Evolutionary conservation across 768 basidiomycete species (phyloP), one percentile per base, ranked within the genome.

Genomic region (Leccinum subgranulosum): DNA sequence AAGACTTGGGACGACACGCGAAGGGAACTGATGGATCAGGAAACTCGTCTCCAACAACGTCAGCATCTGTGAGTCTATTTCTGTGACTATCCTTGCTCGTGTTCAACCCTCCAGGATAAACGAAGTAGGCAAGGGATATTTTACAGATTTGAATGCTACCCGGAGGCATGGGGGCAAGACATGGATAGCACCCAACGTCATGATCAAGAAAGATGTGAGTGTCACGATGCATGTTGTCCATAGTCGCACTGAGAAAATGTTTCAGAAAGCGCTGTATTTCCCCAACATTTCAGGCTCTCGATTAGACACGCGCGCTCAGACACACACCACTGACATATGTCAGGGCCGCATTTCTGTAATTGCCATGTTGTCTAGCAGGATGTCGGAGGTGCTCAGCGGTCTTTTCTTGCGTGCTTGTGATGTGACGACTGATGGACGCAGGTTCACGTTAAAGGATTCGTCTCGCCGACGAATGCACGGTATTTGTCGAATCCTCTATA

Each of bases 171-270:
- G 93, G 15, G 96, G 96, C 15, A 98, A 98, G 76, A 88, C 90
- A 9, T 98, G 93, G 94, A 83, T 94, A 52, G 94, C 94, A 11
- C 95, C 94, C 1, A 85, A 81, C 21, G 88, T 90, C 21, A 78
- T 98, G 64, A 94, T 98, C 60, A 84, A 86, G 28, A 91, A 94
- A 76, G 92, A 96, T 62, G 95, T 95, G 67, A 63, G 90, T 80
- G 28, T 10, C 21, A n/a, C 46, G 49, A 27, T 47, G 19, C 34
- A 12, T 46, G 33, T 25, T 50, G 19, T 36, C 10, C 31, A 31
- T 27, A 12, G 28, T 41, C 10, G 3, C 4, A 54, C 41, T 57
- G 28, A 59, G n/a, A 3, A 51, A 11, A 21, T 3, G 19, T 17
- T 12, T 6, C 67, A 98, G 95, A 90, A 87, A 87, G 85, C 96